Percentiles rank a stretch among this genome's conserved stretches.
phyloP scores from a whole-genome alignment of 441 rosid species.

The Brassica balearica region DNA sequence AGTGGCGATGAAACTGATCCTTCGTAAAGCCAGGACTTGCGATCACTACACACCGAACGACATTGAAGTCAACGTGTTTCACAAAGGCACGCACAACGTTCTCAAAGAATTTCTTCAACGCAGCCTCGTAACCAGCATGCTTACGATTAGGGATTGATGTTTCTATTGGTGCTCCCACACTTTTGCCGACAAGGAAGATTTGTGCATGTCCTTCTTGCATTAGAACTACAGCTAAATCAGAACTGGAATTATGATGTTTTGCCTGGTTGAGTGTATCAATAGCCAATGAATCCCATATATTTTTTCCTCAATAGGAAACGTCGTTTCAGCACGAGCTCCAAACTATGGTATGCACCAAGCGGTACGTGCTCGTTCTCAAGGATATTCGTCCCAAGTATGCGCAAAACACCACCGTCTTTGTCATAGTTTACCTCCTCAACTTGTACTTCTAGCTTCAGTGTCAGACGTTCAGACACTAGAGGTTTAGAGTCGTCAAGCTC shows the following conservation, averaged over 20 bases:
- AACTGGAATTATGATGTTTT: constrained; percentile 88
- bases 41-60: constrained; percentile 92
- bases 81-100: constrained; percentile 90
- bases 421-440: constrained; percentile 6
- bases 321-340: constrained; percentile 82
- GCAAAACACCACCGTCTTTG: neutral
- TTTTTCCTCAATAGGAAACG: constrained; percentile 84
- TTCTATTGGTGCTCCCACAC: constrained; percentile 77
- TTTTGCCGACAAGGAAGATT: constrained; percentile 81
- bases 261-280: constrained; percentile 82
- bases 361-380: constrained; percentile 8
- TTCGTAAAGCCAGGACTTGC: constrained; percentile 99
- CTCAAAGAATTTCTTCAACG: constrained; percentile 87
- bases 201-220: constrained; percentile 98
- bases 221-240: constrained; percentile 85
- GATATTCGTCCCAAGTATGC: neutral
- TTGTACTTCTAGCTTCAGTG: constrained; percentile 3
- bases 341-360: constrained; percentile 93
- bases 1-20: constrained; percentile 94
- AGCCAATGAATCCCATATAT: constrained; percentile 88
- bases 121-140: constrained; percentile 96
- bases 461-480: neutral
- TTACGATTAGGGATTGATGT: constrained; percentile 87
- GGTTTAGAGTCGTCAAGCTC: neutral
- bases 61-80: constrained; percentile 83